phyloP scores from a whole-genome alignment of 139 green algal genomes.

The Auxenochlorella protothecoides region DNA sequence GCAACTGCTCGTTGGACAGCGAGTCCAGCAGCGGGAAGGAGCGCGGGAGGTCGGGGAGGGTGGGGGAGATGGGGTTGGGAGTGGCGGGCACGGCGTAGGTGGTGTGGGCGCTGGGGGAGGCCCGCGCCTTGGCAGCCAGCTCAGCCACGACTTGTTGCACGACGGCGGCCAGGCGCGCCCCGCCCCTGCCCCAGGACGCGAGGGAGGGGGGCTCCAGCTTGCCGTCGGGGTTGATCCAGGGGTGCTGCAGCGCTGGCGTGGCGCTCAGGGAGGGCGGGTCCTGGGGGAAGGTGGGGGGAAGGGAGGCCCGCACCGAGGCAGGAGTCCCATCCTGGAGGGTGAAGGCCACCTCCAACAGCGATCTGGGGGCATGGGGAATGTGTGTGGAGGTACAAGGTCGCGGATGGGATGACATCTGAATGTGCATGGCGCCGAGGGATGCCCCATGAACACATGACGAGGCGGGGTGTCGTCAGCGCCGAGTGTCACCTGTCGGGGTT shows the following conservation, averaged over 20 bases:
- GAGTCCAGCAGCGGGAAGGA: slow-evolving; percentile 13
- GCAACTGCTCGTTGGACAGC: slow-evolving; percentile 26
- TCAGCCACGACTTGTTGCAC: too few relatives aligned
- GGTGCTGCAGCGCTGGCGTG: slow-evolving; percentile 37
- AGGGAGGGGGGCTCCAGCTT: too few relatives aligned
- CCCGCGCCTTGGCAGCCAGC: too few relatives aligned
- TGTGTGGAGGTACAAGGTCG: background rate
- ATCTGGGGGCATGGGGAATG: background rate
- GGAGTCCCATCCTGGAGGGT: slow-evolving; percentile 7
- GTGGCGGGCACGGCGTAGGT: too few relatives aligned
- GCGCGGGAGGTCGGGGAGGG: slow-evolving; percentile 4
- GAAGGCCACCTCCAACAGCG: slow-evolving; percentile 11
- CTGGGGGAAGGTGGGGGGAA: slow-evolving; percentile 7
- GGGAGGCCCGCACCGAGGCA: slow-evolving; percentile 6
- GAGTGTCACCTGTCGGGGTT: slow-evolving; percentile 12
- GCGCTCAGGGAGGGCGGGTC: slow-evolving; percentile 29
- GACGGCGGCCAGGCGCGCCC: too few relatives aligned
- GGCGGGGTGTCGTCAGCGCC: background rate
- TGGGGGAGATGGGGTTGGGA: too few relatives aligned
- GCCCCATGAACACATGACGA: background rate
- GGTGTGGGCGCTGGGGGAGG: too few relatives aligned
- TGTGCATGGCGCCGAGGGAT: too few relatives aligned
- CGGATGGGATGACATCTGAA: background rate
- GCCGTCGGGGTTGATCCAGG: slow-evolving; percentile 34
- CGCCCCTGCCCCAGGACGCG: too few relatives aligned